Percentiles rank a stretch among this genome's conserved stretches.
These are phyloP conservation scores for Syzygium aromaticum DNA, from an alignment of 345 rosid genomes.

Conservation along the genomic window DNA sequence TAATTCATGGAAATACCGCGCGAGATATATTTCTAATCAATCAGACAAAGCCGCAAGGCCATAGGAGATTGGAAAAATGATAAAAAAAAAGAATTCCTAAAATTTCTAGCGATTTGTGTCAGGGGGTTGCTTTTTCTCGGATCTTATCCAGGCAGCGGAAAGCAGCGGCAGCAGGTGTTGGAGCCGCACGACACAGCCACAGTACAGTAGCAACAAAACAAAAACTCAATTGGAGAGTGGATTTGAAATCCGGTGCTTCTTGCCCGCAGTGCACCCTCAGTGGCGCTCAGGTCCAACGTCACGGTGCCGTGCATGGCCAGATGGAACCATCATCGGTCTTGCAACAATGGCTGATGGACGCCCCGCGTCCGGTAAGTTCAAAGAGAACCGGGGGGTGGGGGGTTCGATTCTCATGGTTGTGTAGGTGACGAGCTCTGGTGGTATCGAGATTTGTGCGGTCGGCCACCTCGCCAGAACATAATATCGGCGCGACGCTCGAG, in stretches of 20 bases:
- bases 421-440: background rate
- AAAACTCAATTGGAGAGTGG: slow-evolving; percentile 14
- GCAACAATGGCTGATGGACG: too few species aligned
- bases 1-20: too few species aligned
- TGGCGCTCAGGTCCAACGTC: background rate
- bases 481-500: too few species aligned
- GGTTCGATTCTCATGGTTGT: background rate
- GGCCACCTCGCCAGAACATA: background rate
- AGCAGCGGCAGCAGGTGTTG: background rate
- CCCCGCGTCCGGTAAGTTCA: background rate
- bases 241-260: slow-evolving; percentile 22
- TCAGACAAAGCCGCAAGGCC: background rate
- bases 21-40: background rate
- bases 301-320: too few species aligned
- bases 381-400: background rate
- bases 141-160: slow-evolving; percentile 21
- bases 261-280: slow-evolving; percentile 24
- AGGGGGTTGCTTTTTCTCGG: slow-evolving; percentile 12
- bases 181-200: background rate
- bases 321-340: too few species aligned
- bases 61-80: background rate
- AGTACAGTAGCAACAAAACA: background rate
- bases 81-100: background rate
- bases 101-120: background rate
- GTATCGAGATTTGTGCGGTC: too few species aligned